Evolutionary conservation across 768 basidiomycete species (phyloP), one percentile per base, ranked within the genome.

Genomic region (Mycena indigotica): DNA sequence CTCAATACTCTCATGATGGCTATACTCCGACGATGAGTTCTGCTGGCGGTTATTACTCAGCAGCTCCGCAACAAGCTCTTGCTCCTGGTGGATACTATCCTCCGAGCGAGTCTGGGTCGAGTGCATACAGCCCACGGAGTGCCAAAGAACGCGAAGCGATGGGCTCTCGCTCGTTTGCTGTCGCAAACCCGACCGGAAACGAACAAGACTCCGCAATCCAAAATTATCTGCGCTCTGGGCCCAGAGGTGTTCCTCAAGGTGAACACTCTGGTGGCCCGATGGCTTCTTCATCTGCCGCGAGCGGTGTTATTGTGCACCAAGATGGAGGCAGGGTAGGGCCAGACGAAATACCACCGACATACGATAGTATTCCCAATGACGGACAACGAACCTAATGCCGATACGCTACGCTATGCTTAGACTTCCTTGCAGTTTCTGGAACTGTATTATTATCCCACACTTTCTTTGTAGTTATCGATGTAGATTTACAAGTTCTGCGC

Each of bases 281-380:
- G 10, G 57, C 45, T 28, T 39, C 62, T 24, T 56, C 62, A 28
- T 52, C 66, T 12, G 56, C 53, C 26, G 5, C 51, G 15, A 28
- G 46, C 32, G 60, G 58, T 41, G 61, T 66, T 15, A 25, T 66
- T 23, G 66, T 66, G 28, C 66, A 67, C 40, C 60, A 60, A 30
- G 61, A 58, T 41, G 57, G 46, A 17, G 57, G 61, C 25, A 40
- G 61, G 16, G 53, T 58, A 2, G 26, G 32, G 41, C 46, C 28
- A 25, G 60, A 61, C 55, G 61, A 65, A 53, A 67, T 66, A 60
- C 65, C 66, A 21, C 64, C 58, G 16, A 65, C 66, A 50, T 66
- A 65, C 57, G 63, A 68, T 49, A 67, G 66, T 41, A 65, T 67
- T 46, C 52, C 62, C 21, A 57, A 39, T 24, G 46, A 48, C 21